Conservation (phyloP, 176 grass and related monocot species). For the Phoenix dactylifera region DNA sequence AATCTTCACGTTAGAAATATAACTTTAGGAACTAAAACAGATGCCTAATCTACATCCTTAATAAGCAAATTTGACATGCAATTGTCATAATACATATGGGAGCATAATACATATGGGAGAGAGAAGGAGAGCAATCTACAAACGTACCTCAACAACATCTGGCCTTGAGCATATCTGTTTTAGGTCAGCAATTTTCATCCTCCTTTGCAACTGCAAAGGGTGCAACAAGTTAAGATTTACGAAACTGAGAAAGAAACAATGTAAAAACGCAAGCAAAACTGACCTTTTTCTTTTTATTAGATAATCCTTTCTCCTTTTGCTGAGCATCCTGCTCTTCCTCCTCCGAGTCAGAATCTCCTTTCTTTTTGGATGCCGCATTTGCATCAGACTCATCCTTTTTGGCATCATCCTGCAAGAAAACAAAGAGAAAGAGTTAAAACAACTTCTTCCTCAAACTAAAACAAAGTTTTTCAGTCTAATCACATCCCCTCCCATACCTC, state of each 20-base stretch:
- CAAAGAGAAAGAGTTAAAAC: not conserved
- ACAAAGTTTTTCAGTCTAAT: not conserved
- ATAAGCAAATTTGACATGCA: no score
- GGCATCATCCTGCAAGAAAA: constrained; percentile 36
- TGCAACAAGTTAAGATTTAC: not conserved
- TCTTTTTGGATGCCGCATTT: constrained; percentile 37
- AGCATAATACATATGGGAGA: no score
- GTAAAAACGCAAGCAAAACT: not conserved
- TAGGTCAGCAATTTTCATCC: constrained; percentile 92
- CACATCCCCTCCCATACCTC: constrained; percentile 24
- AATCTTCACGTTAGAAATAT: no score
- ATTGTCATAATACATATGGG: no score
- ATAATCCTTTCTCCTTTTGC: constrained; percentile 75
- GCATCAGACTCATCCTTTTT: constrained; percentile 50
- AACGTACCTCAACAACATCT: constrained; percentile 75
- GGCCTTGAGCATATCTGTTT: constrained; percentile 84
- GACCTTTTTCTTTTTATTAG: constrained; percentile 96
- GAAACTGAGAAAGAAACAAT: not conserved
- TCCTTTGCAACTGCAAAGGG: constrained; percentile 42
- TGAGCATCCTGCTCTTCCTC: constrained; percentile 60
- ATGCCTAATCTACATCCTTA: no score
- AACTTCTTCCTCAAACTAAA: not conserved
- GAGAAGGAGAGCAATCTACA: no score
- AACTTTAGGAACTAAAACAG: no score
- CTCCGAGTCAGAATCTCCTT: constrained; percentile 42